Percentiles rank a stretch among this genome's conserved stretches.
Conservation (phyloP, 495 filamentous ascomycete genomes). For the Penicillium robsamsonii region DNA sequence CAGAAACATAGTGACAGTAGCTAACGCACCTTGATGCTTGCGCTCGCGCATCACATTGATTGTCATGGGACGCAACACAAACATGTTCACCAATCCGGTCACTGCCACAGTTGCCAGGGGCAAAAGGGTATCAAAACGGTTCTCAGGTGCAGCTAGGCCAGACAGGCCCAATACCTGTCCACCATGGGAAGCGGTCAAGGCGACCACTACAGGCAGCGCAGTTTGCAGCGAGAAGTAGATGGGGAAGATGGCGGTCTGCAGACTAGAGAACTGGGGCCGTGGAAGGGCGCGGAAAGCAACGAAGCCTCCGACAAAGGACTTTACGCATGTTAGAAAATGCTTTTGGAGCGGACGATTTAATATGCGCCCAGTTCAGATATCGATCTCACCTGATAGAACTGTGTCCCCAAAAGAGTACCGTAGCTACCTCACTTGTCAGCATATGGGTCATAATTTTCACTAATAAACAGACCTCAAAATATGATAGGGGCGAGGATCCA, state of each 20-base stretch:
- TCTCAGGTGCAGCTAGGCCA: slow-evolving; percentile 55
- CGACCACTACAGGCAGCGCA: slow-evolving; percentile 65
- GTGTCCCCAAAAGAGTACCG: slow-evolving; percentile 72
- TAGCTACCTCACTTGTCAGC: slow-evolving; percentile 51
- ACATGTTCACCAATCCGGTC: slow-evolving; percentile 63
- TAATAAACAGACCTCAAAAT: slow-evolving; percentile 59
- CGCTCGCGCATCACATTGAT: slow-evolving; percentile 69
- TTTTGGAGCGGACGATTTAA: background rate
- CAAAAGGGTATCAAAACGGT: slow-evolving; percentile 57
- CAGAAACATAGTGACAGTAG: background rate
- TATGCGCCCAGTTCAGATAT: background rate
- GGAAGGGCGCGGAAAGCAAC: slow-evolving; percentile 71
- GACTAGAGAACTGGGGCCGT: slow-evolving; percentile 72
- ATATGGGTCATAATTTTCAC: background rate
- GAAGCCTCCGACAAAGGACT: slow-evolving; percentile 79
- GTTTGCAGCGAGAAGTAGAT: slow-evolving; percentile 84
- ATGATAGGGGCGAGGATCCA: slow-evolving; percentile 70
- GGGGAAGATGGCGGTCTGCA: slow-evolving; percentile 80
- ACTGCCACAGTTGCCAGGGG: slow-evolving; percentile 65
- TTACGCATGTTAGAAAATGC: background rate
- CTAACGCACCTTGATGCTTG: slow-evolving; percentile 65
- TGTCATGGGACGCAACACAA: slow-evolving; percentile 68
- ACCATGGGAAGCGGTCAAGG: slow-evolving; percentile 73
- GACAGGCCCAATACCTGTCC: slow-evolving; percentile 42
- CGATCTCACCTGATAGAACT: slow-evolving; percentile 69